Conservation (phyloP, 495 filamentous ascomycete genomes). For the Podospora appendiculata region DNA sequence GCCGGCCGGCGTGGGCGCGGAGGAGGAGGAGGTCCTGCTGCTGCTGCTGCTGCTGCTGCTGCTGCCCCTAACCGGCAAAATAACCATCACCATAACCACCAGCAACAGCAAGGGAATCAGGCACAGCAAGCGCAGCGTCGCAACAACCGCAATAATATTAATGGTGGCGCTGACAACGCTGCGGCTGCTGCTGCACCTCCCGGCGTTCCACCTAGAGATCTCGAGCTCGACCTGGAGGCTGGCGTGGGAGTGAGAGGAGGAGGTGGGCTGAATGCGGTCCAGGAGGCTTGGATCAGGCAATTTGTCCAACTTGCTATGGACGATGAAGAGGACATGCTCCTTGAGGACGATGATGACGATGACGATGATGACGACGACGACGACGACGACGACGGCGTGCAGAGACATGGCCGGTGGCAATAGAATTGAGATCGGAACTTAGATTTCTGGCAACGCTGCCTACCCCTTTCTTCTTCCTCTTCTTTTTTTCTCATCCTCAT, state of each 20-base stretch:
- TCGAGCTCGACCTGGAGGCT: neutral
- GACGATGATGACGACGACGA: neutral
- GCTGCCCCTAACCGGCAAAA: slow-evolving; percentile 18
- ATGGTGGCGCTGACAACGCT: neutral
- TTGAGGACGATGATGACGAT: slow-evolving; percentile 24
- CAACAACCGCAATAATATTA: neutral
- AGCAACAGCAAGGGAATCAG: slow-evolving; percentile 8
- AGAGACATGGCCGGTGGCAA: no score
- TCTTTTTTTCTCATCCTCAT: no score
- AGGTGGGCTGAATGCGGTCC: slow-evolving; percentile 21
- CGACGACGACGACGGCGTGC: neutral
- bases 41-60: neutral
- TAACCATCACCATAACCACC: slow-evolving; percentile 6
- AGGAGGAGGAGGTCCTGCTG: slow-evolving; percentile 10
- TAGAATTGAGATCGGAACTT: no score
- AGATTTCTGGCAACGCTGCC: no score
- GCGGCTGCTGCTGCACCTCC: neutral
- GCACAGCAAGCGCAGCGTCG: slow-evolving; percentile 10
- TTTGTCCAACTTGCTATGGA: slow-evolving; percentile 47
- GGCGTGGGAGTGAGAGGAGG: neutral
- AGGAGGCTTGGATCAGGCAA: slow-evolving; percentile 43
- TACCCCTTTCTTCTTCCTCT: no score
- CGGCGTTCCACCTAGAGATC: neutral
- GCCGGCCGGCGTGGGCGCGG: slow-evolving; percentile 1
- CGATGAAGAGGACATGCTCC: slow-evolving; percentile 42